Conservation (phyloP, 352 stramenopile genomes). For the Phytophthora pistaciae region DNA sequence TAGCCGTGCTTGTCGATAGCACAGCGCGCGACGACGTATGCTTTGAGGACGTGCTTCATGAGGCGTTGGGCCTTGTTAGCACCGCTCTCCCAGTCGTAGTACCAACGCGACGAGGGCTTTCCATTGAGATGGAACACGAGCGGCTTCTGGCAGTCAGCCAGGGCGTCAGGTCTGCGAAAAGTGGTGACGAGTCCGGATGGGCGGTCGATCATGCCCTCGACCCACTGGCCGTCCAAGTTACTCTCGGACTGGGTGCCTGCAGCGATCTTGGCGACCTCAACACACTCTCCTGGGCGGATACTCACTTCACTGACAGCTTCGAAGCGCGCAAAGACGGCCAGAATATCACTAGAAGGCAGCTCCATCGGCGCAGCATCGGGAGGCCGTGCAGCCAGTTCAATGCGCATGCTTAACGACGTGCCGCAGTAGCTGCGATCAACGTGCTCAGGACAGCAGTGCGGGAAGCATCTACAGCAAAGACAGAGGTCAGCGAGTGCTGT, state of each 20-base stretch:
- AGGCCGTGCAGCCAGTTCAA: constrained; percentile 13
- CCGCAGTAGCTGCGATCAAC: constrained; percentile 69
- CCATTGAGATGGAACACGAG: constrained; percentile 57
- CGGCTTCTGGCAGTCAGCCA: constrained; percentile 31
- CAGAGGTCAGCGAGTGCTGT: no score
- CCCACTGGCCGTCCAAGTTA: constrained; percentile 59
- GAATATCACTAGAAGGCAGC: constrained; percentile 1
- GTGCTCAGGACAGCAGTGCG: constrained; percentile 63
- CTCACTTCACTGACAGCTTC: constrained; percentile 21
- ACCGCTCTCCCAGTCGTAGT: constrained; percentile 71
- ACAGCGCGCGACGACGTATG: constrained; percentile 54
- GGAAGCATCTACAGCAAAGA: constrained; percentile 37
- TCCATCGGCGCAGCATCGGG: constrained; percentile 1
- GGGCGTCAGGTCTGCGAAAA: constrained; percentile 7
- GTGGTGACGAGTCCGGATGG: constrained; percentile 28
- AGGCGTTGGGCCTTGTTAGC: constrained; percentile 65
- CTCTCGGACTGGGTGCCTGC: constrained; percentile 47
- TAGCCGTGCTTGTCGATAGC: constrained; percentile 30
- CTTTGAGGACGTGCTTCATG: constrained; percentile 63
- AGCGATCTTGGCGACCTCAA: constrained; percentile 38
- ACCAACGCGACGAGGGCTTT: constrained; percentile 50
- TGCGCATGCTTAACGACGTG: constrained; percentile 48
- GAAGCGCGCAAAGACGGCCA: constrained; percentile 29
- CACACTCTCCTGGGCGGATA: constrained; percentile 12
- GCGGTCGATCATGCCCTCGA: constrained; percentile 46